These are phyloP conservation scores for Phaeotremella skinneri DNA, from an alignment of 768 basidiomycete species.

Conservation along the genomic window DNA sequence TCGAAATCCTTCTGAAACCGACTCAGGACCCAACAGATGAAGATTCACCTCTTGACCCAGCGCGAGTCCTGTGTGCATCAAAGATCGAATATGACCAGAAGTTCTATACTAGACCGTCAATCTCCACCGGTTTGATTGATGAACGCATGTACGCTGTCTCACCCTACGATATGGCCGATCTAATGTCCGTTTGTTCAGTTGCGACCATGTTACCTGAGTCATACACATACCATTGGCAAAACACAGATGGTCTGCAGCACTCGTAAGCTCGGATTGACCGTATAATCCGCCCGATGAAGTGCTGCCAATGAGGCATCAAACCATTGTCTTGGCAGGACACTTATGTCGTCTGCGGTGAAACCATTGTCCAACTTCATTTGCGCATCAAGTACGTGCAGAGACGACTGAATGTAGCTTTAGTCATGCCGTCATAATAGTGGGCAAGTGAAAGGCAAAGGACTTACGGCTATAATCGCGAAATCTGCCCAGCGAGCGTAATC, in stretches of 20 bases:
- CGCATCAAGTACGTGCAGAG: background rate
- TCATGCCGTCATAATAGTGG: background rate
- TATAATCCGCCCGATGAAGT: background rate
- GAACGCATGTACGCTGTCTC: background rate
- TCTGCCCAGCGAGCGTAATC: background rate
- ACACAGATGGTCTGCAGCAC: background rate
- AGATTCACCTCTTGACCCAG: conserved; percentile 1
- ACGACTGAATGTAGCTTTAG: background rate
- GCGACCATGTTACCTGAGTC: background rate
- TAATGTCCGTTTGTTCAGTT: background rate
- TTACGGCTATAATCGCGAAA: background rate
- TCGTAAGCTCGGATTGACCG: background rate
- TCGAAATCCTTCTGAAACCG: background rate
- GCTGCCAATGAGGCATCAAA: background rate
- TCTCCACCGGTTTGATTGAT: background rate
- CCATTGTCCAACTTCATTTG: conserved; percentile 1
- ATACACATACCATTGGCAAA: background rate
- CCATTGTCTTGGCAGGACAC: background rate
- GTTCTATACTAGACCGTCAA: background rate
- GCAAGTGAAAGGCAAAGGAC: background rate
- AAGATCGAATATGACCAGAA: background rate
- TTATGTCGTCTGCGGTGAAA: background rate
- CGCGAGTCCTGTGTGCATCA: background rate
- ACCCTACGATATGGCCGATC: background rate
- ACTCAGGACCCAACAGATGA: background rate